Evolutionary conservation across 257 asterid genomes (phyloP).

Genomic region (Fraxinus excelsior): DNA sequence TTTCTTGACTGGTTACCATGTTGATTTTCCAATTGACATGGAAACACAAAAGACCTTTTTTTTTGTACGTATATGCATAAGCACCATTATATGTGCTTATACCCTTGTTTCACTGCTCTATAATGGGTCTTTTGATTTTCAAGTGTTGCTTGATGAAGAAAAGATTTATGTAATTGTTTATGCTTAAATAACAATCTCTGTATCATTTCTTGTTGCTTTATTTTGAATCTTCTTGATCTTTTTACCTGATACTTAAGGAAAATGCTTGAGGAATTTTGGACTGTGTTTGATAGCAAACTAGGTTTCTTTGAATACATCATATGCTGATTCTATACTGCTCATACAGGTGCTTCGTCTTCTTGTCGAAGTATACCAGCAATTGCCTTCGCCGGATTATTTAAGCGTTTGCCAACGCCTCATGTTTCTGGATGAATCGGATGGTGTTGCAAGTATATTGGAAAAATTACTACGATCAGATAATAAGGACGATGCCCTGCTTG

Average conservation of each 20-base stretch:
- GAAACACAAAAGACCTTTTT: background rate
- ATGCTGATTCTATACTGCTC: background rate
- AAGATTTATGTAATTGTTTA: too few relatives aligned
- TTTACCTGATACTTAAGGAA: background rate
- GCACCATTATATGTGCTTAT: background rate
- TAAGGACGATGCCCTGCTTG: conserved; percentile 79
- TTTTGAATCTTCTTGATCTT: background rate
- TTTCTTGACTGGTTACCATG: background rate
- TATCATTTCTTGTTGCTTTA: background rate
- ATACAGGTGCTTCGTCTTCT: conserved; percentile 83
- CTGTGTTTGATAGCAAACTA: background rate
- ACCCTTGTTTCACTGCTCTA: too few relatives aligned
- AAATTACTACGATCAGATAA: conserved; percentile 71
- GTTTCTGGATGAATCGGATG: conserved; percentile 88
- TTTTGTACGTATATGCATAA: background rate
- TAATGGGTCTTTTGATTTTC: too few relatives aligned
- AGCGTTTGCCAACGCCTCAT: conserved; percentile 96
- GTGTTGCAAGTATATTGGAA: conserved; percentile 76
- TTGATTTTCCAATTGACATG: background rate
- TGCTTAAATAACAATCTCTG: background rate
- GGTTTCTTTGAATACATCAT: background rate
- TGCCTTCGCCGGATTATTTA: conserved; percentile 85
- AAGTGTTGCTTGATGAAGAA: too few relatives aligned
- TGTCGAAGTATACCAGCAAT: conserved; percentile 72
- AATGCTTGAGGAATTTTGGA: background rate